These are phyloP conservation scores for Crotalaria pallida DNA, from an alignment of 306 rosid species.

Conservation along the genomic window DNA sequence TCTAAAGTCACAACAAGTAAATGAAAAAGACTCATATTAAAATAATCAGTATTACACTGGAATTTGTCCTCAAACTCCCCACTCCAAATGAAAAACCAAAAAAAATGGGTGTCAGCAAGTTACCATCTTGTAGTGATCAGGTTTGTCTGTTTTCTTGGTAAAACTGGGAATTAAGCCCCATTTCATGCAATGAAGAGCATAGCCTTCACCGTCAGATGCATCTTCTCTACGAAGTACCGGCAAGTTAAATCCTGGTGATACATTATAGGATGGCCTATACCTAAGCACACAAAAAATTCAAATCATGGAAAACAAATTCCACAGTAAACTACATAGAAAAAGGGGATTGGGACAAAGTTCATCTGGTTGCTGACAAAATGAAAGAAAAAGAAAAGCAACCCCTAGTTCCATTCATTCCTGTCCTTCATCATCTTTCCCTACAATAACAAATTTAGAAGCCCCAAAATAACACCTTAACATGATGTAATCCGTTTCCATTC, in stretches of 20 bases:
- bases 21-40: background rate
- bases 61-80: background rate
- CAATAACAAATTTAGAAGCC: background rate
- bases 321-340: background rate
- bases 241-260: slow-evolving; percentile 59
- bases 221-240: slow-evolving; percentile 78
- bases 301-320: background rate
- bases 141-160: slow-evolving; percentile 77
- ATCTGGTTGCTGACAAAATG: too few relatives aligned
- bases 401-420: background rate
- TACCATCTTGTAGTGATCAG: slow-evolving; percentile 81
- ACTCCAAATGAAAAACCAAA: background rate
- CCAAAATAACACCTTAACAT: background rate
- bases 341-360: too few relatives aligned
- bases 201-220: slow-evolving; percentile 41
- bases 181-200: slow-evolving; percentile 71
- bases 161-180: slow-evolving; percentile 94
- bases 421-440: background rate
- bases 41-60: background rate
- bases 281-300: slow-evolving; percentile 29
- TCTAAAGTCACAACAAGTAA: background rate
- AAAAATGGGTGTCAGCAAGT: background rate
- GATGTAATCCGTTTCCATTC: background rate
- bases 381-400: too few relatives aligned
- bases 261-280: slow-evolving; percentile 68